Base-by-base conservation (phyloP, 1,284 basidiomycete species). In the Sporisorium graminicola region DNA sequence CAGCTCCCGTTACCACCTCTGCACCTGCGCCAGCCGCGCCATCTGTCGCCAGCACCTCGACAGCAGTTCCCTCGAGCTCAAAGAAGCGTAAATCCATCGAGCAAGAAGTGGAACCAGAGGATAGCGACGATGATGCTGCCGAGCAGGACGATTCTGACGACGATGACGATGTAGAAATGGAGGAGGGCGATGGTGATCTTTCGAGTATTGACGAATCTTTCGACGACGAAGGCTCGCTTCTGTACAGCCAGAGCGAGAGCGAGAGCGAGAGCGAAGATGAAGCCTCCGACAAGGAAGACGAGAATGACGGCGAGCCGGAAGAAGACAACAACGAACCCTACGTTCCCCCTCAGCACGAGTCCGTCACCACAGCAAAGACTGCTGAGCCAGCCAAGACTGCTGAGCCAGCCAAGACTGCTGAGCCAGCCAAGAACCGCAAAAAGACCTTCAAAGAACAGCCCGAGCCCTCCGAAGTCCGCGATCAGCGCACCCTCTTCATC, bases 401-500 rank as follows among this genome's bases (percentile, higher is more conserved):
- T 60, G 50, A 72, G n/a, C 31, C 66, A 5, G 9, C 49, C 27
- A 70, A 31, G 31, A 31, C 31, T 31, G 35, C 35, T 60, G 50
- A 72, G n/a, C 31, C 66, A 5, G 10, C 50, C 29, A 70, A 67
- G 43, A 55, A 59, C 7, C 51, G 54, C 58, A 75, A 80, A 51
- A 75, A 52, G 69, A 83, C 70, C 62, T 79, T 78, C 77, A 68
- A 61, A 29, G 80, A 77, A 40, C 53, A 70, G 22, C 68, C 73
- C 55, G 75, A 83, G 66, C 61, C 62, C 14, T 56, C 74, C 55
- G 43, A 67, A 53, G 58, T 54, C 65, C 89, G 92, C 55, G 91
- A 97, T 82, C 88, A 89, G 20, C 90, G 95, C 29, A 97, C 95
- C 1, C 88, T 98, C 57, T 99, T 98, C 84, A 87, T 99, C n/a